These are phyloP conservation scores for Dothistroma pini DNA, from an alignment of 2,329 filamentous ascomycete species.

Conservation along the genomic window DNA sequence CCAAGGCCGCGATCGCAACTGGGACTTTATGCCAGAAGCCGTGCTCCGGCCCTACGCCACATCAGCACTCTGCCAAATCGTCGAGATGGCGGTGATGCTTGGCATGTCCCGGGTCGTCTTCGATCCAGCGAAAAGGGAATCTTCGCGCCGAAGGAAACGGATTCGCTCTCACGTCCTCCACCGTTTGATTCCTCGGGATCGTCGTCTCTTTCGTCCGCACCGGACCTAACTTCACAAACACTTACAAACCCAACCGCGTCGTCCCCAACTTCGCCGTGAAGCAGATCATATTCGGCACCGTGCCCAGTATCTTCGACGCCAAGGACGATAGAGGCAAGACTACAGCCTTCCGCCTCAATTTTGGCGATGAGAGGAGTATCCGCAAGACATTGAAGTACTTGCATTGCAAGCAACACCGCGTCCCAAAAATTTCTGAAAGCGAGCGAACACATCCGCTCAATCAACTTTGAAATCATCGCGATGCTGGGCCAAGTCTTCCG, in stretches of 20 bases:
- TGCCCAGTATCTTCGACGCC: constrained; percentile 6
- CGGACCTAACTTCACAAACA: not conserved
- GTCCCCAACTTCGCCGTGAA: constrained; percentile 11
- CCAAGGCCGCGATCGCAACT: constrained; percentile 11
- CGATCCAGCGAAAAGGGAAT: constrained; percentile 9
- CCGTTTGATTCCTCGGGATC: constrained; percentile 8
- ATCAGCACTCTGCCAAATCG: constrained; percentile 11
- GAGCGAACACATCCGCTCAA: not conserved
- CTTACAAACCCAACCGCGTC: constrained; percentile 3
- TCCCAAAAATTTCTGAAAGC: not conserved
- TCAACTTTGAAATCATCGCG: constrained; percentile 15
- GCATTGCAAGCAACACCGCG: constrained; percentile 3
- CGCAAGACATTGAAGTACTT: constrained; percentile 10
- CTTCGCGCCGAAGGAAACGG: constrained; percentile 13
- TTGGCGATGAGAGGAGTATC: constrained; percentile 5
- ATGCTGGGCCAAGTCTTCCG: constrained; percentile 14
- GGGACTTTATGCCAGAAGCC: constrained; percentile 17
- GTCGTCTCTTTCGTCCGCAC: constrained; percentile 9
- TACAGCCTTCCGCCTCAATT: constrained; percentile 3
- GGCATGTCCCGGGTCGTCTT: constrained; percentile 12
- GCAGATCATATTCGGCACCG: constrained; percentile 10
- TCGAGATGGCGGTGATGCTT: constrained; percentile 12
- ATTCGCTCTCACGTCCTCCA: constrained; percentile 9
- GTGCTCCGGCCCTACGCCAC: constrained; percentile 12
- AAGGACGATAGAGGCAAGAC: not conserved